Percentiles rank a stretch among this genome's conserved stretches.
phyloP scores from a whole-genome alignment of 805 yeast species.

The Spathaspora girioi region DNA sequence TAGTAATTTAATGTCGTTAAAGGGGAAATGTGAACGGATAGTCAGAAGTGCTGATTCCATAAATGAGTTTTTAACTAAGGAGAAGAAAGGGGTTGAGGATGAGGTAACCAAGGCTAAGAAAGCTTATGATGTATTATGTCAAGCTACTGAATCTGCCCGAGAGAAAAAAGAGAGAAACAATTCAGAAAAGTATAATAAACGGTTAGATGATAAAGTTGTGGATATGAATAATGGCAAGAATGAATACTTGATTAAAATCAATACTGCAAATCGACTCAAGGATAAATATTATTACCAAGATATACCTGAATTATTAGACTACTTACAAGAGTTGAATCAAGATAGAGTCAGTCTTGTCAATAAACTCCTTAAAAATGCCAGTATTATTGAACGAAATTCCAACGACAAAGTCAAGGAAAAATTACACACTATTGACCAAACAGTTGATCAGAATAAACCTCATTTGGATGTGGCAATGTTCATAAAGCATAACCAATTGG shows the following conservation, averaged over 20 bases:
- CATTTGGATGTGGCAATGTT: conserved; percentile 83
- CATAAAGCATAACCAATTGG: conserved; percentile 73
- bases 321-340: conserved; percentile 80
- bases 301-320: conserved; percentile 83
- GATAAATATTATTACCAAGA: conserved; percentile 93
- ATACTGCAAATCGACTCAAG: conserved; percentile 83
- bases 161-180: conserved; percentile 60
- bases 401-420: conserved; percentile 46
- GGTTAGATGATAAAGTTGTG: conserved; percentile 55
- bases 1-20: conserved; percentile 55
- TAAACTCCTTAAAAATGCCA: conserved; percentile 60
- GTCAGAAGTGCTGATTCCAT: conserved; percentile 54
- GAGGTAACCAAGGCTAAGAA: conserved; percentile 65
- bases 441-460: conserved; percentile 69
- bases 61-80: conserved; percentile 52
- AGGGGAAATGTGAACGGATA: conserved; percentile 49
- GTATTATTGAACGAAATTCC: conserved; percentile 51
- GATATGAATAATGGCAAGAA: conserved; percentile 92
- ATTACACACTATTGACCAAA: conserved; percentile 48
- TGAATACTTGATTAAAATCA: conserved; percentile 73
- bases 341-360: conserved; percentile 70
- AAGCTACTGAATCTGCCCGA: conserved; percentile 75
- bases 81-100: conserved; percentile 47
- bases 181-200: conserved; percentile 50
- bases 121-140: conserved; percentile 78